phyloP scores from a whole-genome alignment of 495 filamentous ascomycete species.

The Penicillium riverlandense region DNA sequence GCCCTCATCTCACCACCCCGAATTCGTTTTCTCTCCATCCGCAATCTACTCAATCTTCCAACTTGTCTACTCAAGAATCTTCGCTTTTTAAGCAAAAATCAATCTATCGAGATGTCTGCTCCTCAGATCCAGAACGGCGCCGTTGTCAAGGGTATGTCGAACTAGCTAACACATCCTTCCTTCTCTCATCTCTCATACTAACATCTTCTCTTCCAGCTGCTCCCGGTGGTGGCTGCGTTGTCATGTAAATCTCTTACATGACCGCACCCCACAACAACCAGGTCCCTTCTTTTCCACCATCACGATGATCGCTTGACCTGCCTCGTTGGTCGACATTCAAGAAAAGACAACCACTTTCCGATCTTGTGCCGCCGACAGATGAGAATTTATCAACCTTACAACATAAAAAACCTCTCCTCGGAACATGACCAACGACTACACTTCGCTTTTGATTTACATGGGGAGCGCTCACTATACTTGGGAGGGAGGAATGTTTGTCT shows the following conservation, averaged over 20 bases:
- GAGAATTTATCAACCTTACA: not conserved
- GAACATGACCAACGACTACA: not conserved
- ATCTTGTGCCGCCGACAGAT: not conserved
- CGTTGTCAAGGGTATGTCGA: slow-evolving; percentile 23
- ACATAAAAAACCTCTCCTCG: not conserved
- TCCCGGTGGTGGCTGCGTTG: slow-evolving; percentile 33
- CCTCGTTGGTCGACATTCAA: not conserved
- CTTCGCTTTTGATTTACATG: not conserved
- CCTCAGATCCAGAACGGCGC: slow-evolving; percentile 19
- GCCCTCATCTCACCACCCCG: not conserved
- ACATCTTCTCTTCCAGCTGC: slow-evolving; percentile 15
- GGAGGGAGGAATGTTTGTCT: no score
- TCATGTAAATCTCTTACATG: slow-evolving; percentile 23
- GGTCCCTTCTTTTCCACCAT: not conserved
- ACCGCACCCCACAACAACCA: not conserved
- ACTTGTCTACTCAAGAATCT: slow-evolving; percentile 10
- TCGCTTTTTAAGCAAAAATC: slow-evolving; percentile 17
- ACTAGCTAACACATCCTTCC: not conserved
- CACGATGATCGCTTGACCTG: not conserved
- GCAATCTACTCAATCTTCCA: slow-evolving; percentile 6
- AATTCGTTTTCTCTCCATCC: slow-evolving; percentile 10
- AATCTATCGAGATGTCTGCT: slow-evolving; percentile 30
- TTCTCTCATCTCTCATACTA: slow-evolving; percentile 1
- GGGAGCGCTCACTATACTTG: not conserved
- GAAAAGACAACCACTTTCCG: not conserved